Conservation (phyloP, 805 yeast species). For the Metschnikowia similis region DNA sequence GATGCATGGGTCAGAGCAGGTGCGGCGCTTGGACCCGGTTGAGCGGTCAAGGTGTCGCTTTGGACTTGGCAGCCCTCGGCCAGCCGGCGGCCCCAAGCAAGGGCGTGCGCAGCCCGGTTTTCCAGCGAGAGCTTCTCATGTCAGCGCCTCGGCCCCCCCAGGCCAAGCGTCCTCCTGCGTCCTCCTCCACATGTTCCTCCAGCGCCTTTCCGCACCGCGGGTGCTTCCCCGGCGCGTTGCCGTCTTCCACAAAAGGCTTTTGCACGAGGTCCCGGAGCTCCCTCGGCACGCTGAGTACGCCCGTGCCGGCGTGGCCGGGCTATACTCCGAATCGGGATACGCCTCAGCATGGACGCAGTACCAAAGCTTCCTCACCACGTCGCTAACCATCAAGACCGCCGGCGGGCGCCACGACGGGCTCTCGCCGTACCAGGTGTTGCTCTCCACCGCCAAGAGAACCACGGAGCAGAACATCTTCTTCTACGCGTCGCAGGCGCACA, state of each 20-base stretch:
- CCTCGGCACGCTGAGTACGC: conserved; percentile 35
- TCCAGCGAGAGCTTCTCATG: background rate
- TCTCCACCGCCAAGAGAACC: conserved; percentile 63
- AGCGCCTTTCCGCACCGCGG: background rate
- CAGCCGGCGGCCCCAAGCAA: too few relatives aligned
- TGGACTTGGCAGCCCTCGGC: too few relatives aligned
- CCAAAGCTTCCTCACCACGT: conserved; percentile 61
- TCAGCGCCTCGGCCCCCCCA: background rate
- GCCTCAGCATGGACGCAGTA: conserved; percentile 75
- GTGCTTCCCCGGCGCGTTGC: background rate
- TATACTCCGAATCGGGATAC: conserved; percentile 64
- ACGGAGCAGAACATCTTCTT: conserved; percentile 72
- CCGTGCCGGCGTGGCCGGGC: conserved; percentile 54
- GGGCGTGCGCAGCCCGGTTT: background rate
- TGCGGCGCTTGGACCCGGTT: too few relatives aligned
- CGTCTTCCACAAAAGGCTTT: background rate
- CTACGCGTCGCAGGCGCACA: conserved; percentile 85
- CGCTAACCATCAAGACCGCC: conserved; percentile 57
- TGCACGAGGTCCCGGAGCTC: conserved; percentile 66
- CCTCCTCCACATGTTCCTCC: background rate
- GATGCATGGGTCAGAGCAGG: too few relatives aligned
- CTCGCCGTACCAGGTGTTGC: conserved; percentile 64
- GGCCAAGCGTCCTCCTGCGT: background rate
- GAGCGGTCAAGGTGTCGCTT: too few relatives aligned
- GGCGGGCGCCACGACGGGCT: conserved; percentile 80